phyloP scores from a whole-genome alignment of 495 filamentous ascomycete genomes.

The Xylaria flabelliformis region DNA sequence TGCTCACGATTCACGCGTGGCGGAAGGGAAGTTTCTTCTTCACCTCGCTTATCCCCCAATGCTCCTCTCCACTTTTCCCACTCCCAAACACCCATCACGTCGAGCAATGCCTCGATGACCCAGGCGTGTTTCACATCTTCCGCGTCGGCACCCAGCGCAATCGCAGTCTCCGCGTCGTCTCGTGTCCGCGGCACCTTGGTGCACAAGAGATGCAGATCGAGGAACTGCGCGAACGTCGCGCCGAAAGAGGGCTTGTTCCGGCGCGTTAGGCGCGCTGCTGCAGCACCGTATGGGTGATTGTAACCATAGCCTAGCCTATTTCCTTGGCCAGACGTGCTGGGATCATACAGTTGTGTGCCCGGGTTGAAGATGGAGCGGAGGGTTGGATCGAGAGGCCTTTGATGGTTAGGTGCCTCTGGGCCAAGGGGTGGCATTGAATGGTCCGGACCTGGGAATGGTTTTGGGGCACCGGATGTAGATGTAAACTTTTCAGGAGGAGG shows the following conservation, averaged over 20 bases:
- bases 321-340: background rate
- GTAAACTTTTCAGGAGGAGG: constrained; percentile 6
- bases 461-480: constrained; percentile 8
- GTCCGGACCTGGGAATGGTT: background rate
- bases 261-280: background rate
- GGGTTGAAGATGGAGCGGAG: constrained; percentile 49
- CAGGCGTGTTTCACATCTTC: constrained; percentile 35
- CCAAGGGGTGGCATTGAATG: background rate
- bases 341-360: background rate
- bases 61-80: constrained; percentile 9
- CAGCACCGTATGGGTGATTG: background rate
- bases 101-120: constrained; percentile 54
- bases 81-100: constrained; percentile 47
- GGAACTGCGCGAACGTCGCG: constrained; percentile 49
- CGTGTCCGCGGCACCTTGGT: constrained; percentile 43
- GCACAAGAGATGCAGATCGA: constrained; percentile 53
- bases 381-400: constrained; percentile 33
- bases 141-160: background rate
- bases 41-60: background rate
- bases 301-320: background rate
- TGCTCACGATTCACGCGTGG: constrained; percentile 42
- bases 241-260: constrained; percentile 52
- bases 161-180: constrained; percentile 31
- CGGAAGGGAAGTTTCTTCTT: constrained; percentile 31
- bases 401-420: background rate